A percentile compares a stretch with the other conserved stretches of the same genome.
Conservation (phyloP, 495 filamentous ascomycete genomes). For the Tuber magnatum region DNA sequence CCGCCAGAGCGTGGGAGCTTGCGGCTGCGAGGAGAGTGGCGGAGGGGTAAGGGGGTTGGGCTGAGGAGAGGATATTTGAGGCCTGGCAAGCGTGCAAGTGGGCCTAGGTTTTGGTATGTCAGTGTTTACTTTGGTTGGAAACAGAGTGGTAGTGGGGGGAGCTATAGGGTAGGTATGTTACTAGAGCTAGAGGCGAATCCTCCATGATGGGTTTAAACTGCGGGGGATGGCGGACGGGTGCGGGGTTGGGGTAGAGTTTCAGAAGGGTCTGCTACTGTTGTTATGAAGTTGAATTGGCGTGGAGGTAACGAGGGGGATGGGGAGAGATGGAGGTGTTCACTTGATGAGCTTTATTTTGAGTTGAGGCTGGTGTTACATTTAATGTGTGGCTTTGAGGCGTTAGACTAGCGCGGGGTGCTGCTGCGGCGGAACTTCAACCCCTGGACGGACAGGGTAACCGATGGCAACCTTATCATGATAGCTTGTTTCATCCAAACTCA, state of each 20-base stretch:
- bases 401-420: neutral
- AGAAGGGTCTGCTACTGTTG: neutral
- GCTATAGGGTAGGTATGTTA: constrained; percentile 5
- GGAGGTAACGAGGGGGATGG: neutral
- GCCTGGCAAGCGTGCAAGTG: constrained; percentile 82
- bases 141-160: constrained; percentile 15
- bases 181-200: constrained; percentile 36
- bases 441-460: neutral
- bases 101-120: constrained; percentile 51
- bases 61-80: constrained; percentile 44
- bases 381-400: neutral
- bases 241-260: neutral
- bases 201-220: constrained; percentile 20
- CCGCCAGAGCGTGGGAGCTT: constrained; percentile 74
- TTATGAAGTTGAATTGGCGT: neutral
- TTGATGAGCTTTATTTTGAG: neutral
- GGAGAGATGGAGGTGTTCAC: neutral
- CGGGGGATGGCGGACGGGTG: neutral
- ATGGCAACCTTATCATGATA: neutral
- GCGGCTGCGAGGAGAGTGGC: constrained; percentile 73
- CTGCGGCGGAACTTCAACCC: neutral
- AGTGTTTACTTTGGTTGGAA: constrained; percentile 4
- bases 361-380: neutral
- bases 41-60: constrained; percentile 58
- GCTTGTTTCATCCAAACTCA: neutral